Conservation (phyloP, 2,329 filamentous ascomycete species). For the Helicocarpus griseus region DNA sequence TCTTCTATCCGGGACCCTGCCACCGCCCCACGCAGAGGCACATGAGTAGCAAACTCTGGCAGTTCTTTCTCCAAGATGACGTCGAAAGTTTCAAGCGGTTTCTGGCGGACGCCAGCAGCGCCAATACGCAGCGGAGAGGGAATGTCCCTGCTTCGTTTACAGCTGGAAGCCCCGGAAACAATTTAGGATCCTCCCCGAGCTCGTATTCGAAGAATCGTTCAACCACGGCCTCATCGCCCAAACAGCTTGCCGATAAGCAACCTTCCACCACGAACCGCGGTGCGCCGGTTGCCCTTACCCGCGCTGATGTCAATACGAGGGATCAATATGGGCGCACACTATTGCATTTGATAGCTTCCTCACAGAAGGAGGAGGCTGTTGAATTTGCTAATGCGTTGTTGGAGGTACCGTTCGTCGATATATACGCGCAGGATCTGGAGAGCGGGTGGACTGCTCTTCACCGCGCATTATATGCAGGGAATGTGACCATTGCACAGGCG, state of each 20-base stretch:
- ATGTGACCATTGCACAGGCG: slow-evolving; percentile 72
- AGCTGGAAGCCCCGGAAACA: slow-evolving; percentile 17
- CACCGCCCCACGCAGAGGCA: slow-evolving; percentile 33
- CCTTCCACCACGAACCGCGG: slow-evolving; percentile 13
- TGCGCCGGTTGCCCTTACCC: slow-evolving; percentile 33
- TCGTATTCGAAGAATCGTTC: slow-evolving; percentile 39
- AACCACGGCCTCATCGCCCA: slow-evolving; percentile 37
- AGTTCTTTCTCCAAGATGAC: slow-evolving; percentile 94
- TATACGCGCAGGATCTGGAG: slow-evolving; percentile 79
- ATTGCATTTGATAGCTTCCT: slow-evolving; percentile 74
- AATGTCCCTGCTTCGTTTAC: slow-evolving; percentile 15
- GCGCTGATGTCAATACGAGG: slow-evolving; percentile 71
- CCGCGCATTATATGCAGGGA: slow-evolving; percentile 80
- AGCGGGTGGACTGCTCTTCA: slow-evolving; percentile 96
- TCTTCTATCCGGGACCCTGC: background rate
- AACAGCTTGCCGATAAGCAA: slow-evolving; percentile 33
- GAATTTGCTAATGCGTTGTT: slow-evolving; percentile 71
- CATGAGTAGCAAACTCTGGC: slow-evolving; percentile 98
- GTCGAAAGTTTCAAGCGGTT: slow-evolving; percentile 88
- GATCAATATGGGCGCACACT: slow-evolving; percentile 75
- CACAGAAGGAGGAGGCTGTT: slow-evolving; percentile 56
- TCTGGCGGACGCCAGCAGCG: slow-evolving; percentile 58
- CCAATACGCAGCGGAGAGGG: slow-evolving; percentile 22
- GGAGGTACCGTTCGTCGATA: slow-evolving; percentile 70
- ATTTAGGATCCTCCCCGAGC: slow-evolving; percentile 23